Base-by-base conservation (phyloP, 1,284 basidiomycete species). In the Puccinia triticina region DNA sequence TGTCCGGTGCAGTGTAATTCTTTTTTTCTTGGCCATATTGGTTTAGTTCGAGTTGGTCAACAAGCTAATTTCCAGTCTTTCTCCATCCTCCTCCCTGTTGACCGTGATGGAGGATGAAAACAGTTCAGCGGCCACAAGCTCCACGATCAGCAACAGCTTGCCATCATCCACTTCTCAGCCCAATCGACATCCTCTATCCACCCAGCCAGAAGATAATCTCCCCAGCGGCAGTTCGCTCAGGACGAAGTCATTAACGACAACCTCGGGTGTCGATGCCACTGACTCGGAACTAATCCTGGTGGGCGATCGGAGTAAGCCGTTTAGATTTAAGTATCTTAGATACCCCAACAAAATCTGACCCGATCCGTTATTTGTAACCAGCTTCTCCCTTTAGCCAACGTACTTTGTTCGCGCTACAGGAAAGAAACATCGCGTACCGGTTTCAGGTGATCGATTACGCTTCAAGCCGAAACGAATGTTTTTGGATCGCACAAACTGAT, bases 391-490 rank as follows among this genome's bases (percentile, higher is more conserved):
- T 85, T 83, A 84, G 84, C 16, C 84, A 84, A 53, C 77, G 85
- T 8, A 83, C 80, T 2, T 83, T 85, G 83, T 77, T 85, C 11
- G 85, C 85, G 1, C 74, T 85, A 10, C 84, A 85, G 59, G 91
- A 92, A 84, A 90, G 89, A 83, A 89, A 89, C 0, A 90, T 92
- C 46, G 90, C 90, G 1, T 92, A 92, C 85, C 89, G 88, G 21
- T 81, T 73, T 74, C 79, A 74, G 53, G 79, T 81, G 7, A 57
- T 21, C 57, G 14, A 57, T 73, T 29, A n/a, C 29, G 14, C 26
- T 59, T 37, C 76, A 64, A 32, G 16, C 11, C 69, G 29, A 8
- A 74, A n/a, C n/a, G 16, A 14, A 16, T 74, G 21, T 29, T 37
- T 69, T 69, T 78, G 37, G 55, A 50, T 21, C 32, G 29, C 23